Evolutionary conservation across 2,329 filamentous ascomycete genomes (phyloP).

Genomic region (Bipolaris sorokiniana): DNA sequence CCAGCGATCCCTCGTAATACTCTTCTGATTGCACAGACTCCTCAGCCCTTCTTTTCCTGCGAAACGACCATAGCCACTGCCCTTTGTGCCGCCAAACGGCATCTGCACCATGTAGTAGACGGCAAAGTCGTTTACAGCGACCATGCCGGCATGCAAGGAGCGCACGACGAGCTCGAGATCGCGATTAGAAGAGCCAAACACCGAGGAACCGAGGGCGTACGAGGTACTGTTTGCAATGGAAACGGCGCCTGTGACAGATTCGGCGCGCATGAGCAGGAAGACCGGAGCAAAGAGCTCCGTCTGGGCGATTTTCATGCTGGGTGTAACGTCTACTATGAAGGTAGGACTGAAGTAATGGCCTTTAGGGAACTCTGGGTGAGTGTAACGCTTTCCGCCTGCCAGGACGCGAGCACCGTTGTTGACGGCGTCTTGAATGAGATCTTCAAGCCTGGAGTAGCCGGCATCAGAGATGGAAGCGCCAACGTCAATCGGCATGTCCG

Average conservation of each 20-base stretch:
- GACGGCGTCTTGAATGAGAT: slow-evolving; percentile 78
- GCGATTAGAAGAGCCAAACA: slow-evolving; percentile 73
- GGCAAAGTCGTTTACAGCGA: slow-evolving; percentile 94
- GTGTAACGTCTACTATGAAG: slow-evolving; percentile 85
- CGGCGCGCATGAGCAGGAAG: slow-evolving; percentile 80
- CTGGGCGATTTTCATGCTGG: slow-evolving; percentile 83
- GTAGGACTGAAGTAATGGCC: slow-evolving; percentile 95
- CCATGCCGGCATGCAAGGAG: slow-evolving; percentile 82
- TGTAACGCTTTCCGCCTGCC: slow-evolving; percentile 74
- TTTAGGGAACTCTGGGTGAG: slow-evolving; percentile 73
- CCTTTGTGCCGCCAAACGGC: slow-evolving; percentile 89
- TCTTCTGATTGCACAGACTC: slow-evolving; percentile 85
- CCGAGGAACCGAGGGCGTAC: slow-evolving; percentile 86
- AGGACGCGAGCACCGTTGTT: slow-evolving; percentile 78
- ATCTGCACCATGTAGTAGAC: slow-evolving; percentile 92
- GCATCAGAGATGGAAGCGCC: slow-evolving; percentile 87
- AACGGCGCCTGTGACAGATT: slow-evolving; percentile 70
- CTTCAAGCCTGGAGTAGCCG: slow-evolving; percentile 77
- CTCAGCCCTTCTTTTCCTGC: slow-evolving; percentile 87
- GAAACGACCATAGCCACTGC: slow-evolving; percentile 89
- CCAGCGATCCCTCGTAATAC: slow-evolving; percentile 78
- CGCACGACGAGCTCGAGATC: slow-evolving; percentile 68
- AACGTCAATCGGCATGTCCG: slow-evolving; percentile 68
- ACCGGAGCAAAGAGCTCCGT: slow-evolving; percentile 93
- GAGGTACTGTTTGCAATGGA: slow-evolving; percentile 79